Conservation (phyloP, 345 rosid genomes). For the Kandelia obovata region DNA sequence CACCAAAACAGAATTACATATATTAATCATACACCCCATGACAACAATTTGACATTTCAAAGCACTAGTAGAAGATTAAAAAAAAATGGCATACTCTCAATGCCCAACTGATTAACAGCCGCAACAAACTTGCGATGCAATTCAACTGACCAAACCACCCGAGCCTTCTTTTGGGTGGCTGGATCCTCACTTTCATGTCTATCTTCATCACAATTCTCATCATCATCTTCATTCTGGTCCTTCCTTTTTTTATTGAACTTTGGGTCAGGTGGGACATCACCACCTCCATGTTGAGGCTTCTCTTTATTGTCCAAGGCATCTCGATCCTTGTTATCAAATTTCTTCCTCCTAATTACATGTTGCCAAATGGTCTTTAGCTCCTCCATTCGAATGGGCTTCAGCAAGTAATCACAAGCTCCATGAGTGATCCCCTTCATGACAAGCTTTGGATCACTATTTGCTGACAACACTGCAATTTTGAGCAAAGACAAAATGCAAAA, state of each 20-base stretch:
- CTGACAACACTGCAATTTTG: conserved; percentile 29
- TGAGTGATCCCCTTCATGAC: conserved; percentile 41
- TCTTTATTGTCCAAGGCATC: conserved; percentile 16
- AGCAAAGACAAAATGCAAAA: background rate
- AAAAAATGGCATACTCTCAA: conserved; percentile 28
- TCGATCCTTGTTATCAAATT: conserved; percentile 23
- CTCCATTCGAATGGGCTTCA: conserved; percentile 34
- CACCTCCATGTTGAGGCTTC: conserved; percentile 17
- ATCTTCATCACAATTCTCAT: conserved; percentile 29
- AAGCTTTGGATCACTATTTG: conserved; percentile 33
- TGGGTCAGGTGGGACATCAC: conserved; percentile 23
- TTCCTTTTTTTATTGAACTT: conserved; percentile 30
- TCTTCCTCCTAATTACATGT: conserved; percentile 31
- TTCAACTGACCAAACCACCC: conserved; percentile 38
- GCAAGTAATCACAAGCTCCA: conserved; percentile 37
- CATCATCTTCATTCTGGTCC: conserved; percentile 34
- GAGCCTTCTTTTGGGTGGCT: conserved; percentile 29
- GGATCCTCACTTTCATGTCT: conserved; percentile 30
- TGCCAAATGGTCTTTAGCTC: conserved; percentile 37
- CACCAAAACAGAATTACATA: background rate
- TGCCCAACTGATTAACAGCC: conserved; percentile 32
- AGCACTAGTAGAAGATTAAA: background rate
- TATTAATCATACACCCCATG: background rate
- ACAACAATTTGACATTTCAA: background rate
- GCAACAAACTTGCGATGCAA: conserved; percentile 35